These are phyloP conservation scores for Fagus sylvatica DNA, from an alignment of 306 rosid genomes.

Conservation along the genomic window DNA sequence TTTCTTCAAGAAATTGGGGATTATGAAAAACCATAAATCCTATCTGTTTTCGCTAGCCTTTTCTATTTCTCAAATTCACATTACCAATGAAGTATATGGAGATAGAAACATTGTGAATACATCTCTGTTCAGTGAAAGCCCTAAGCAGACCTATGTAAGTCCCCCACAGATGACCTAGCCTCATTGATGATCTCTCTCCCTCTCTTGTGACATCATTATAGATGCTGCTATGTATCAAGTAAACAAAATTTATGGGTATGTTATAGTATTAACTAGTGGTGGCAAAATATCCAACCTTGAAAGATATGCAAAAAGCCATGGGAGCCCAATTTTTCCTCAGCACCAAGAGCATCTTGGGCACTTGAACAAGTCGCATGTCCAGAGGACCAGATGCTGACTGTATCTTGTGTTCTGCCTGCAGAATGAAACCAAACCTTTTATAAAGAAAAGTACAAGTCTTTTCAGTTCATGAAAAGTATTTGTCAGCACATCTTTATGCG, in stretches of 20 bases:
- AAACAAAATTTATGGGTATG: background rate
- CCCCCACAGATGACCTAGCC: background rate
- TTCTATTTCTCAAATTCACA: background rate
- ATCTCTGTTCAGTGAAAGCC: background rate
- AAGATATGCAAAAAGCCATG: constrained; percentile 76
- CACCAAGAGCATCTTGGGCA: constrained; percentile 85
- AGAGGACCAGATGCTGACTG: constrained; percentile 85
- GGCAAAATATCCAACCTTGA: constrained; percentile 60
- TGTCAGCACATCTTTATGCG: background rate
- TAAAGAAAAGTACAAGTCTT: background rate
- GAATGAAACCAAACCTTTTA: constrained; percentile 2
- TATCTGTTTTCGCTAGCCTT: background rate
- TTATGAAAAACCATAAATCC: background rate
- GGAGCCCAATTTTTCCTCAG: constrained; percentile 84
- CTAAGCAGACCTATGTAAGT: background rate
- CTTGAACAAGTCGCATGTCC: constrained; percentile 83
- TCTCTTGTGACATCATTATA: too few species aligned
- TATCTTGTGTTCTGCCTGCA: constrained; percentile 91
- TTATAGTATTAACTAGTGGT: background rate
- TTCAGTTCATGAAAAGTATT: background rate
- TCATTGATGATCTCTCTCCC: background rate
- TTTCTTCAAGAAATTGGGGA: background rate
- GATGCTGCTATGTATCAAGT: background rate
- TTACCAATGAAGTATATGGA: background rate
- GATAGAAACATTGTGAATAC: background rate